These are phyloP conservation scores for Phycomyces nitens DNA, from an alignment of 192 early-diverging fungal species.

Conservation along the genomic window DNA sequence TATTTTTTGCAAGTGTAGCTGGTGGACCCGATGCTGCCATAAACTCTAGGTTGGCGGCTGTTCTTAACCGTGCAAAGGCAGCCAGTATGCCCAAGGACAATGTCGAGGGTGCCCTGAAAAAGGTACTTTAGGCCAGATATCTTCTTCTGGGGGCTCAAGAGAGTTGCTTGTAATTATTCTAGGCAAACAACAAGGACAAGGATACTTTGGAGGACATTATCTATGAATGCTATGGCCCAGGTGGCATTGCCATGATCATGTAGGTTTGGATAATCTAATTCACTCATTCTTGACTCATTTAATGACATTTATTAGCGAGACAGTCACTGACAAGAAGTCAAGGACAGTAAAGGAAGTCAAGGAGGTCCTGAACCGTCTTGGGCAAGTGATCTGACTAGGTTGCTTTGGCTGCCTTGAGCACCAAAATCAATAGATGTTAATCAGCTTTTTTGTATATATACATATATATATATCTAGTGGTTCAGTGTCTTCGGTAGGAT, in stretches of 20 bases:
- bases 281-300: too few species aligned
- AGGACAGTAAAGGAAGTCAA: slow-evolving; percentile 64
- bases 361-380: slow-evolving; percentile 47
- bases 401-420: not conserved
- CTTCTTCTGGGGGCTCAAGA: not conserved
- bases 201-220: slow-evolving; percentile 44
- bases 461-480: slow-evolving; percentile 44
- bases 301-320: slow-evolving; percentile 24
- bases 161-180: not conserved
- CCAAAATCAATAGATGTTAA: too few species aligned
- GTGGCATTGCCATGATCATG: slow-evolving; percentile 60
- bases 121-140: slow-evolving; percentile 27
- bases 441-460: too few species aligned
- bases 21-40: slow-evolving; percentile 53
- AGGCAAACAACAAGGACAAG: slow-evolving; percentile 40
- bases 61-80: slow-evolving; percentile 52
- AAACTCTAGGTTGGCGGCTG: slow-evolving; percentile 57
- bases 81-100: slow-evolving; percentile 70
- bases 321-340: slow-evolving; percentile 56
- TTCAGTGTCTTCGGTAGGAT: slow-evolving; percentile 57
- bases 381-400: slow-evolving; percentile 23
- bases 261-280: slow-evolving; percentile 32
- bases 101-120: slow-evolving; percentile 67
- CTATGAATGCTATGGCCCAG: slow-evolving; percentile 65
- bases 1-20: too few species aligned